Conservation (phyloP, 2,329 filamentous ascomycete genomes). For the Phoma sp. region DNA sequence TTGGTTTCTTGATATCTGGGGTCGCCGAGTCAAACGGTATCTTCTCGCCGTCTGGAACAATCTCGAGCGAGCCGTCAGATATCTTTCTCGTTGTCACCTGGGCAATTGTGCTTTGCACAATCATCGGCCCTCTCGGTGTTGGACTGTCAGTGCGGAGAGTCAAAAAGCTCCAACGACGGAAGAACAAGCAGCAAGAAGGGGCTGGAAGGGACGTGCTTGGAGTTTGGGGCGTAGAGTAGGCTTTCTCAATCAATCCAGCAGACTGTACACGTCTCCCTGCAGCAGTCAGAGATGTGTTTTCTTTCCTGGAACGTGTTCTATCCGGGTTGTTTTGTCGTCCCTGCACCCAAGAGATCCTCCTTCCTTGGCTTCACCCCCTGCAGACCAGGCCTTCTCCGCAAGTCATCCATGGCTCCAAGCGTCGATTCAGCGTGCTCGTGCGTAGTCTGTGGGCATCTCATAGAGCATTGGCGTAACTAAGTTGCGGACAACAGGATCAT, state of each 20-base stretch:
- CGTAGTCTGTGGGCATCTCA: not conserved
- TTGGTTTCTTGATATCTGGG: slow-evolving; percentile 77
- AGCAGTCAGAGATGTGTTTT: too few species aligned
- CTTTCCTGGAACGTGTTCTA: not conserved
- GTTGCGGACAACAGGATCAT: not conserved
- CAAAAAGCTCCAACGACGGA: slow-evolving; percentile 49
- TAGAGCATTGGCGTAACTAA: not conserved
- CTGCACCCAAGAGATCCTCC: not conserved
- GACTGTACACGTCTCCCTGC: not conserved
- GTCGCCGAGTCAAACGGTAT: slow-evolving; percentile 66
- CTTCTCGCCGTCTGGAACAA: slow-evolving; percentile 44
- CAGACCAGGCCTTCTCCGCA: not conserved
- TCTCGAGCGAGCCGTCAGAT: slow-evolving; percentile 46
- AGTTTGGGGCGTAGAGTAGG: slow-evolving; percentile 52
- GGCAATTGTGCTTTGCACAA: slow-evolving; percentile 65
- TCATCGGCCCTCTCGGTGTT: slow-evolving; percentile 62
- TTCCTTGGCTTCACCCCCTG: not conserved
- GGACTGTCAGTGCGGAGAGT: slow-evolving; percentile 59
- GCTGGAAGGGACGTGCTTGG: slow-evolving; percentile 54
- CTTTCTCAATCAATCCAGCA: not conserved
- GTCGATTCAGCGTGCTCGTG: not conserved
- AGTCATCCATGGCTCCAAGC: not conserved
- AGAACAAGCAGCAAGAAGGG: slow-evolving; percentile 35
- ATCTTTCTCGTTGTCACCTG: slow-evolving; percentile 63
- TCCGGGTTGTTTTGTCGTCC: not conserved